Conservation (phyloP, 345 rosid species). For the Odontarrhena argentea region DNA sequence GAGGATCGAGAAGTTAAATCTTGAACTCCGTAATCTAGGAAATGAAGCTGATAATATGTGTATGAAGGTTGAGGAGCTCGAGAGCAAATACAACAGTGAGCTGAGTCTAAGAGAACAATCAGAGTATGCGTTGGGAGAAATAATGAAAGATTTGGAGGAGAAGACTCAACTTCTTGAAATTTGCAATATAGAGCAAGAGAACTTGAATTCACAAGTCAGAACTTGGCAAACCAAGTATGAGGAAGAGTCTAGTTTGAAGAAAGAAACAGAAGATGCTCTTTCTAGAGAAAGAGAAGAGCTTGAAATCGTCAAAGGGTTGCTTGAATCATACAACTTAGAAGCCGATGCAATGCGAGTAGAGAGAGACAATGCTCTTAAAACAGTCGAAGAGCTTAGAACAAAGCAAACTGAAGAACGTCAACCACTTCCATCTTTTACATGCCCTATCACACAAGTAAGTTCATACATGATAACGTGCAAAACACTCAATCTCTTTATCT, state of each 20-base stretch:
- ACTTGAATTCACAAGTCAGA: constrained; percentile 10
- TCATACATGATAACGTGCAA: too few species aligned
- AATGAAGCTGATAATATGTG: constrained; percentile 6
- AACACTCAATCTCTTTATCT: constrained; percentile 8
- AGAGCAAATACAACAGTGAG: constrained; percentile 24
- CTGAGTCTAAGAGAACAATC: constrained; percentile 20
- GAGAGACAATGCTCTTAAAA: constrained; percentile 36
- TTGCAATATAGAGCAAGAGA: constrained; percentile 15
- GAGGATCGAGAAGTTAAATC: constrained; percentile 34
- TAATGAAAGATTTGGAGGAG: constrained; percentile 16
- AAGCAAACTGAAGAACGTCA: constrained; percentile 35
- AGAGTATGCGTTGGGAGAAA: neutral
- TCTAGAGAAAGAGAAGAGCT: constrained; percentile 24
- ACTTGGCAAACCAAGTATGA: constrained; percentile 19
- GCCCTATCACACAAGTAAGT: constrained; percentile 49
- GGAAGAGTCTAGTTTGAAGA: constrained; percentile 22
- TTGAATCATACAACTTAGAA: constrained; percentile 34
- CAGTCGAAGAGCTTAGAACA: constrained; percentile 36
- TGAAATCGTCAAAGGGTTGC: constrained; percentile 12
- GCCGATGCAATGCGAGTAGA: constrained; percentile 42
- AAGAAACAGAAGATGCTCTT: constrained; percentile 31
- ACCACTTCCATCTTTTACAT: constrained; percentile 39
- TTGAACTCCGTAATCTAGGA: constrained; percentile 1
- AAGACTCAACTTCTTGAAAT: constrained; percentile 4
- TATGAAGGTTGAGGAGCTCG: constrained; percentile 13